Evolutionary conservation across 768 basidiomycete species (phyloP), one percentile per base, ranked within the genome.

Genomic region (Panaeolus papilionaceus): DNA sequence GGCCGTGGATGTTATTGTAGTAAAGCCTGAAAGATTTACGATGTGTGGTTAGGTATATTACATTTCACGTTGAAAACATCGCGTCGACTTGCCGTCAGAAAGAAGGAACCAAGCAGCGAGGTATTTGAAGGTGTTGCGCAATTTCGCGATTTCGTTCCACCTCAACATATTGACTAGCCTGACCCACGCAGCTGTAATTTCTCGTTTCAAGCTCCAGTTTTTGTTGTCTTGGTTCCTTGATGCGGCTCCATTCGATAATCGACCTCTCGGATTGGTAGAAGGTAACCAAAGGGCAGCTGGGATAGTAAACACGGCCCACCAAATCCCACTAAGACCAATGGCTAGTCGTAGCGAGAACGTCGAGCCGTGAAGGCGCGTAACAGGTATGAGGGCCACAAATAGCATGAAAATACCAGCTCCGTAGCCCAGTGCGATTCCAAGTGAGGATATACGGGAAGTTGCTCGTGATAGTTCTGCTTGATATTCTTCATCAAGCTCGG

Each of bases 51-150:
- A 26, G 58, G 33, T 26, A 47, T 38, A 1, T 26, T 10, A 23
- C 33, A 20, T 67, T 38, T 18, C 4, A 47, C 38, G 44, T 18
- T 28, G 1, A 37, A 42, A 42, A 28, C 8, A 38, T 20, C 20
- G 8, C 16, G 8, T 49, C 20, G 47, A 77, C 86, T 51, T 64
- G 93, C 95, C 94, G 73, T 99, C 96, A 0, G 93, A 94, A 26
- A 99, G 86, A 12, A 99, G 84, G 76, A 98, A 96, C 96, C 96
- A 98, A 0, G 97, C 95, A 5, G 90, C 86, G 49, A 98, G 89
- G 72, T 94, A 98, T 71, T 86, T 86, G 82, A 96, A 99, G 0
- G 96, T 95, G 73, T 95, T 91, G 38, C 86, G 84, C 16, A 98
- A 82, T 64, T 86, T 85, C 75, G 85, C 86, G 45, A 96, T 88